Evolutionary conservation across 305 asterid species (phyloP).

Genomic region (Rubia tinctorum): DNA sequence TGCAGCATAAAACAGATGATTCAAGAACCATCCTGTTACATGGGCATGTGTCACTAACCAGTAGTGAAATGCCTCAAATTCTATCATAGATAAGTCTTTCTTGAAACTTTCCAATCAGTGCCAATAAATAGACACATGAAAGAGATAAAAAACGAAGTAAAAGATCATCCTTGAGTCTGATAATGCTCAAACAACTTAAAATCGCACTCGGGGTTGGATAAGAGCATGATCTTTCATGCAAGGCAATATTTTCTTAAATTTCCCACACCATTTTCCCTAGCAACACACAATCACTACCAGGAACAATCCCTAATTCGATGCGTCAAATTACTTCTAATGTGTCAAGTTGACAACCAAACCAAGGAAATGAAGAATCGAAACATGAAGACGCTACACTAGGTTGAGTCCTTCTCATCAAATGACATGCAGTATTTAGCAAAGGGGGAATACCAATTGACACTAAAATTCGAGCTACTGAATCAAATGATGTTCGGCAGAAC

Average conservation of each 20-base stretch:
- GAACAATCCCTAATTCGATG: constrained; percentile 5
- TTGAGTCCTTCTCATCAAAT: background rate
- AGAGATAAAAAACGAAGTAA: background rate
- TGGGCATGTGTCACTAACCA: background rate
- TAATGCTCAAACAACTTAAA: background rate
- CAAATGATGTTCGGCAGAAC: constrained; percentile 2
- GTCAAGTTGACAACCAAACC: background rate
- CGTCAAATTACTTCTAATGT: background rate
- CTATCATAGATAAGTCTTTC: background rate
- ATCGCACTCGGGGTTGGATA: background rate
- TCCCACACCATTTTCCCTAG: background rate
- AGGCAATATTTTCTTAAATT: background rate
- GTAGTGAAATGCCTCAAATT: background rate
- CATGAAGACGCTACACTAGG: background rate
- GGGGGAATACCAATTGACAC: background rate
- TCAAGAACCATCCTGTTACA: background rate
- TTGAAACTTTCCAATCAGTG: background rate
- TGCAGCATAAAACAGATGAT: background rate
- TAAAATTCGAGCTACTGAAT: background rate
- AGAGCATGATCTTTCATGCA: background rate
- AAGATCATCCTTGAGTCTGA: background rate
- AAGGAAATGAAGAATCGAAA: background rate
- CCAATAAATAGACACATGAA: background rate
- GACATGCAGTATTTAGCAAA: background rate
- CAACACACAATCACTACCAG: constrained; percentile 3